Base-by-base conservation (phyloP, 169 alveolate species). In the Eimeria tenella region DNA sequence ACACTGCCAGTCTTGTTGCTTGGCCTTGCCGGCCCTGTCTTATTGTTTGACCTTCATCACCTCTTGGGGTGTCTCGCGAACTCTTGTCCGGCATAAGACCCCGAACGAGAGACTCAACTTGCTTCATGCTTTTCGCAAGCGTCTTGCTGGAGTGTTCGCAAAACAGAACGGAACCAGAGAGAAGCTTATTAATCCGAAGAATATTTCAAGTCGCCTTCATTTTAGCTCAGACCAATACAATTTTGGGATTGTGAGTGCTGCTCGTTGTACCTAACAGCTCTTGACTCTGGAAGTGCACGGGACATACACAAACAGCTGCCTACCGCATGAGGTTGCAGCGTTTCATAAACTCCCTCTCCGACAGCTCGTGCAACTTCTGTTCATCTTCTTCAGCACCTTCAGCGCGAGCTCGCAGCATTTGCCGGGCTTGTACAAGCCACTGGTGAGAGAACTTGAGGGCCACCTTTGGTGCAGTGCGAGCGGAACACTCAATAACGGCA, bases 381-480 rank as follows among this genome's bases (percentile, higher is more conserved):
- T 58, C 75, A 42, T 62, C 91, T 60, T 52, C 63, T 31, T 84
- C 63, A 9, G 63, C 23, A 23, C 73, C 91, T 1, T 84, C 79
- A 17, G 62, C 79, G 62, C n/a, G 55, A 31, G 91, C 81, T 21
- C 91, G 91, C 79, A 84, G 79, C 62, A 60, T 75, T 55, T 84
- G 58, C 62, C 91, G 75, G 21, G 91, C 91, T 62, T 84, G 58
- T 62, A 62, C 79, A 49, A 84, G 79, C 91, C 91, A 84, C 79
- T 60, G 62, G 3, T 84, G 91, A 6, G 91, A 84, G 79, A 84
- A 84, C 91, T 84, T 84, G 9, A 84, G 79, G n/a, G 91, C 91
- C 79, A 84, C 91, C 91, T 84, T 50, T 31, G 2, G 42, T 31
- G 42, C 42, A 31, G 42, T 31, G 42, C 42, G 42, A 2, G 42